phyloP scores from a whole-genome alignment of 163 green algal species.

The Smithsoniella earleae region DNA sequence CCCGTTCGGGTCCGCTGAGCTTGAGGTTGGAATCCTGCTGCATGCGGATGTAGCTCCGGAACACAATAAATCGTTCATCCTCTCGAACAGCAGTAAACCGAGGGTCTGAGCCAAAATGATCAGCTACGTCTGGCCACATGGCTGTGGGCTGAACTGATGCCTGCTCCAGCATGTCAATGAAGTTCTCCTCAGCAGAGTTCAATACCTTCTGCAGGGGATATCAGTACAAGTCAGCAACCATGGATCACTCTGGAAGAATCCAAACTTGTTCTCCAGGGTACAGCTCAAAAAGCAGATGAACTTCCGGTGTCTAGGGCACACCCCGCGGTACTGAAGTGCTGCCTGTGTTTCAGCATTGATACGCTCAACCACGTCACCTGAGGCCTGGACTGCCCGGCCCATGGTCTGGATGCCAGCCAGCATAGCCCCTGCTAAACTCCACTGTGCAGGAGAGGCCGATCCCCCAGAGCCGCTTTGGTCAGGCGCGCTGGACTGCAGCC shows the following conservation, averaged over 20 bases:
- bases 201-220: background rate
- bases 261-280: background rate
- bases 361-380: constrained; percentile 3
- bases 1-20: background rate
- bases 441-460: background rate
- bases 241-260: background rate
- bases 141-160: background rate
- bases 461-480: background rate
- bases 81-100: constrained; percentile 12
- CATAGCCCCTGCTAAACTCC: constrained; percentile 16
- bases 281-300: background rate
- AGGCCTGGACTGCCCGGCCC: constrained; percentile 17
- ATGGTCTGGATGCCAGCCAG: constrained; percentile 20
- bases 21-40: constrained; percentile 10
- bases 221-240: background rate
- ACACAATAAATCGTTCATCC: background rate
- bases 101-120: constrained; percentile 18
- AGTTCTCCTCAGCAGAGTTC: background rate
- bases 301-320: background rate
- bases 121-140: constrained; percentile 1
- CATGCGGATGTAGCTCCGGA: constrained; percentile 31
- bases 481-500: background rate
- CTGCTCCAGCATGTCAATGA: constrained; percentile 16
- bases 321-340: background rate
- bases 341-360: constrained; percentile 19